Base-by-base conservation (phyloP, 2,329 filamentous ascomycete genomes). In the Scolecobasidium constrictum region DNA sequence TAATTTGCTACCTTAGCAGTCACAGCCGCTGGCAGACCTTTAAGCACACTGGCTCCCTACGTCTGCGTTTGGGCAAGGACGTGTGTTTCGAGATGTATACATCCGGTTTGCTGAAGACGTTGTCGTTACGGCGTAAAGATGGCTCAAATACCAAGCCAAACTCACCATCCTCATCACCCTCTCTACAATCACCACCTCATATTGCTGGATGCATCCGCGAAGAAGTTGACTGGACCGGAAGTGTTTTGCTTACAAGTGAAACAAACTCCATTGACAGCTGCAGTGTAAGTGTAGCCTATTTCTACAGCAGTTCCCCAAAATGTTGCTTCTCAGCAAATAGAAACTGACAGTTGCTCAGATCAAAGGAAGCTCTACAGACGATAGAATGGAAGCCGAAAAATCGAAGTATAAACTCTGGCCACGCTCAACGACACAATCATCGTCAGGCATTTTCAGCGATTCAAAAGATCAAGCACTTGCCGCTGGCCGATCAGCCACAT, bases 171-270 rank as follows among this genome's bases (percentile, higher is more conserved):
- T n/a, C n/a, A n/a, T 20, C 17, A 37, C 13, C 13, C 15, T 34
- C 26, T 9, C 9, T 15, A 22, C 13, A 22, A 13, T 33, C 18
- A 42, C 63, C 63, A 60, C 57, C 59, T 60, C 61, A 64, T 56
- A 64, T 64, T 52, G 59, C 61, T 54, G 61, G 60, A 57, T 63
- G 60, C 57, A 61, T 63, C 50, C 57, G 61, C 42, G 54, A 50
- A 35, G 53, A 53, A 41, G 52, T 53, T 50, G 52, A 55, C 43
- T 56, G 50, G 45, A 51, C 53, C 5, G 28, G 28, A 40, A 52
- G 52, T 46, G 51, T 59, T 58, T 61, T 61, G 60, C 61, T 62
- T 61, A 50, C 50, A 38, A 49, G 53, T 43, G 58, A 59, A 58
- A 56, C 57, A 46, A 31, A n/a, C 26, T 31, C 26, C 9, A 31